phyloP scores from a whole-genome alignment of 2,329 filamentous ascomycete species.

The Venturia oleaginea region DNA sequence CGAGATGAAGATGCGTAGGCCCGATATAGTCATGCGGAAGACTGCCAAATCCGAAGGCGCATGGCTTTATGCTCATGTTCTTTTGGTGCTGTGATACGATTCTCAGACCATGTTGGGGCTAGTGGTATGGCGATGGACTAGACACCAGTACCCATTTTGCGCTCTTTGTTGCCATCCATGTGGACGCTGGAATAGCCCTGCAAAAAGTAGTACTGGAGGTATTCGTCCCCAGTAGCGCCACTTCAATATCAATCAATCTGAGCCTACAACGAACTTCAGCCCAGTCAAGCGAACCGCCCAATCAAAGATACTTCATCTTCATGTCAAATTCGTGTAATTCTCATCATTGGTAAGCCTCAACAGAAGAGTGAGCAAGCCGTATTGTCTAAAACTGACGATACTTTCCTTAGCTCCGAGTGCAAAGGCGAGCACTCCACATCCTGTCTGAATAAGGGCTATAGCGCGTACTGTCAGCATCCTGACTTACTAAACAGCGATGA shows the following conservation, averaged over 20 bases:
- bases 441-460: background rate
- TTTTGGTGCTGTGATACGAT: background rate
- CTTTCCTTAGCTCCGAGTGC: background rate
- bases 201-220: background rate
- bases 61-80: background rate
- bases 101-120: background rate
- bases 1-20: too few relatives aligned
- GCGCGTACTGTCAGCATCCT: background rate
- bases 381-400: background rate
- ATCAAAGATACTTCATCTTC: too few relatives aligned
- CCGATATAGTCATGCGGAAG: too few relatives aligned
- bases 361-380: background rate
- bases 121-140: background rate
- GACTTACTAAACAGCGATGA: background rate
- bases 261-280: background rate
- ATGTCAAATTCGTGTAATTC: background rate
- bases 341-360: background rate
- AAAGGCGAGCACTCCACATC: background rate
- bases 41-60: background rate
- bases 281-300: background rate
- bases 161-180: background rate
- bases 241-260: background rate
- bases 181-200: background rate
- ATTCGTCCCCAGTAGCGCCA: background rate
- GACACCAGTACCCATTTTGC: background rate